Evolutionary conservation across 2,329 filamentous ascomycete species (phyloP), one percentile per base, ranked within the genome.

Genomic region (Knoxdaviesia proteae): DNA sequence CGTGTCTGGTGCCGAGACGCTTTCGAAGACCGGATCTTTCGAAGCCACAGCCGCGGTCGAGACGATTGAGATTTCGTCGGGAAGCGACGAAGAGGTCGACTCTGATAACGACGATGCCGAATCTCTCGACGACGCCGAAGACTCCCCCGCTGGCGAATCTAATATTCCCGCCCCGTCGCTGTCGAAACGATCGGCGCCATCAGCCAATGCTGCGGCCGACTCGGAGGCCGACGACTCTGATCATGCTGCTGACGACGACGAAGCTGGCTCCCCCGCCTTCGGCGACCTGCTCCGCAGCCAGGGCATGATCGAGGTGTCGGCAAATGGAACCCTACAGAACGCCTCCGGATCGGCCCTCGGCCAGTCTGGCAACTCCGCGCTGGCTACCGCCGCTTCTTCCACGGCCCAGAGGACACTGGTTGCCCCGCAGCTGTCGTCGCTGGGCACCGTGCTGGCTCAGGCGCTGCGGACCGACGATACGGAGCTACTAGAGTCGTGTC

Each of bases 371-470:
- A 20, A 20, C 20, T 20, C 20, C 20, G 53, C 65, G 73, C 52
- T 60, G 69, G 57, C 59, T 60, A 47, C 51, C 54, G 42, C 36
- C 6, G 20, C 20, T 20, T 38, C 41, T 6, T 45, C 53, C 31
- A 47, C 51, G 20, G 46, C 53, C 34, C 41, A 31, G 32, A 42
- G 47, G 7, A 38, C 47, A 3, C 63, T 80, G 47, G 67, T 69
- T 11, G 64, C 74, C 20, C 80, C 79, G 8, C 77, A 77, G 8
- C 77, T 80, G 46, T 77, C 84, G 46, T 94, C 88, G 6, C 73
- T 98, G 41, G 80, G 82, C 40, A 94, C 84, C 5, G 84, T 94
- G n/a, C 77, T 98, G 46, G 78, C 86, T 9, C 88, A 96, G 59
- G 84, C 90, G 5, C 77, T 98, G 44, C 81, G 80, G 53, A 94